A percentile compares a stretch with the other conserved stretches of the same genome.
These are phyloP conservation scores for Trametes gibbosa DNA, from an alignment of 768 basidiomycete species.

Conservation along the genomic window DNA sequence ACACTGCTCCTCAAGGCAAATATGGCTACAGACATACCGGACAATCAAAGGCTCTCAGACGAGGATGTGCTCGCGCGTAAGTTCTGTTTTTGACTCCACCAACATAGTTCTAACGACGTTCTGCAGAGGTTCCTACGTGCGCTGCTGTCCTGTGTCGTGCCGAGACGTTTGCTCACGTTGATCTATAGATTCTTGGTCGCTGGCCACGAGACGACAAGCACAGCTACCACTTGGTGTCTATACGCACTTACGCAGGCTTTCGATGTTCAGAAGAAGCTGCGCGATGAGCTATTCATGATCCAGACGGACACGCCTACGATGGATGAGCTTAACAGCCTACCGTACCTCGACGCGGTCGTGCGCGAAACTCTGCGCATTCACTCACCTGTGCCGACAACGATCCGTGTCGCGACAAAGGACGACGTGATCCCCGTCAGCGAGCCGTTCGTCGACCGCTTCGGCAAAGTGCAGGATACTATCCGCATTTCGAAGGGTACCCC, in stretches of 20 bases:
- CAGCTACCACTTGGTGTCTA: conserved; percentile 37
- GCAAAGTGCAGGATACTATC: neutral
- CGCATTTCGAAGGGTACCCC: conserved; percentile 30
- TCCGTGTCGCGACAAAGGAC: conserved; percentile 44
- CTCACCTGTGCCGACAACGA: conserved; percentile 48
- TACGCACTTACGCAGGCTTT: conserved; percentile 38
- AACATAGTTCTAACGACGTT: too few species aligned
- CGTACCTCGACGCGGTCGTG: conserved; percentile 66
- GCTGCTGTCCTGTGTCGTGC: neutral
- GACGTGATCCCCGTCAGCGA: conserved; percentile 52
- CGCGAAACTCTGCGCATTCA: conserved; percentile 60
- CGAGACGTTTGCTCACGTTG: too few species aligned
- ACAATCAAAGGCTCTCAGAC: conserved; percentile 55
- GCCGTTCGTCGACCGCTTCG: conserved; percentile 29
- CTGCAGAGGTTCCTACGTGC: conserved; percentile 20
- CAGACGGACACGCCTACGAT: conserved; percentile 51
- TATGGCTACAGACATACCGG: conserved; percentile 56
- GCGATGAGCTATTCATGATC: conserved; percentile 40
- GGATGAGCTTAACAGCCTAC: conserved; percentile 63
- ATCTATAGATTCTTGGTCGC: conserved; percentile 26
- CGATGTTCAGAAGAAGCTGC: conserved; percentile 37
- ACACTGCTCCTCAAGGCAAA: conserved; percentile 63
- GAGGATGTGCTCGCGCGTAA: conserved; percentile 57
- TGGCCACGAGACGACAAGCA: conserved; percentile 44
- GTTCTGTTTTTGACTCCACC: conserved; percentile 20